Percentiles rank a stretch among this genome's conserved stretches.
phyloP scores from a whole-genome alignment of 2,329 filamentous ascomycete species.

The Bipolaris bicolor region DNA sequence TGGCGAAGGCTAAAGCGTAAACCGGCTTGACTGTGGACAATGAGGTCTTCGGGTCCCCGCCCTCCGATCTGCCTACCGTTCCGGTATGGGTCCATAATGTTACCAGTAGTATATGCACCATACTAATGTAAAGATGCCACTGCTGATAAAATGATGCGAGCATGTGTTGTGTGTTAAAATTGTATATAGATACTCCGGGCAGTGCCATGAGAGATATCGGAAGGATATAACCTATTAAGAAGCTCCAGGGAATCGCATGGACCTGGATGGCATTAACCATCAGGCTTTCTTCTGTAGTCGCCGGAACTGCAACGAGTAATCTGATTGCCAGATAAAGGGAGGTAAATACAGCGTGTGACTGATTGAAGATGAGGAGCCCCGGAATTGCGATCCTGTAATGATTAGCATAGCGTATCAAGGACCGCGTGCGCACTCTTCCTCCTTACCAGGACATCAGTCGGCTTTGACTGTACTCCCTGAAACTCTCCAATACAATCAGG shows the following conservation, averaged over 20 bases:
- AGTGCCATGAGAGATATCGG: neutral
- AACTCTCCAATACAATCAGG: neutral
- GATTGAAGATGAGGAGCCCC: constrained; percentile 1
- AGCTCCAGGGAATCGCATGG: constrained; percentile 1
- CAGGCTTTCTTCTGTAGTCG: neutral
- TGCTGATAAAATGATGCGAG: constrained; percentile 1
- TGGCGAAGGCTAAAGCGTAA: neutral
- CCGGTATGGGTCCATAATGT: neutral
- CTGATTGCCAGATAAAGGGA: constrained; percentile 2
- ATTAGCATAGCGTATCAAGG: neutral
- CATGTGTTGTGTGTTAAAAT: neutral
- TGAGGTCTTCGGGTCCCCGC: neutral
- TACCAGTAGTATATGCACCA: neutral
- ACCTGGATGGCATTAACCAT: neutral
- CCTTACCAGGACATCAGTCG: constrained; percentile 4
- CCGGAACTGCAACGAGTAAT: neutral
- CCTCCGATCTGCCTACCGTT: neutral
- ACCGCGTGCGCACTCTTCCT: neutral
- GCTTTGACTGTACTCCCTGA: constrained; percentile 1
- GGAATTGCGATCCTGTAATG: neutral
- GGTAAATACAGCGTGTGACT: constrained; percentile 2
- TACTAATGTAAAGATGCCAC: constrained; percentile 3
- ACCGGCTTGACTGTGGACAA: neutral
- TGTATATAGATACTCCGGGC: neutral
- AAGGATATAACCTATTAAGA: neutral